These are phyloP conservation scores for Eucalyptus rudis DNA, from an alignment of 345 rosid species.

Conservation along the genomic window DNA sequence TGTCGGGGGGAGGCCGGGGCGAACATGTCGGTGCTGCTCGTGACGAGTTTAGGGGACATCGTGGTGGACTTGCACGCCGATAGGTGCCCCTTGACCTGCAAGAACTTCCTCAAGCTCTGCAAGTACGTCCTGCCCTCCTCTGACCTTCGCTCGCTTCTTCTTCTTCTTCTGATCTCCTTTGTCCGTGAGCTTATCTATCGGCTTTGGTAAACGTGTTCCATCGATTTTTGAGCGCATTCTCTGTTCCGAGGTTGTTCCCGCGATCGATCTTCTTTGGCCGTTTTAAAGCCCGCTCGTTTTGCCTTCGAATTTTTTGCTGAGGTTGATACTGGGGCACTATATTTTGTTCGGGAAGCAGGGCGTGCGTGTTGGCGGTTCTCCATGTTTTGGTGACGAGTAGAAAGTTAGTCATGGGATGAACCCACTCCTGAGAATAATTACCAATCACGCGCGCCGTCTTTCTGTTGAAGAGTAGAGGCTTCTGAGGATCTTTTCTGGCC, in stretches of 20 bases:
- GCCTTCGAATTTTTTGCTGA: neutral
- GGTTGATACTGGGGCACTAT: neutral
- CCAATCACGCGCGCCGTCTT: neutral
- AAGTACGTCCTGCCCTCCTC: constrained; percentile 16
- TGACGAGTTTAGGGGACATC: constrained; percentile 77
- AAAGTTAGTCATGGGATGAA: neutral
- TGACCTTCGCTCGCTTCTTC: neutral
- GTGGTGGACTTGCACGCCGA: constrained; percentile 55
- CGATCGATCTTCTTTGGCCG: neutral
- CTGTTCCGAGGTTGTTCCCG: neutral
- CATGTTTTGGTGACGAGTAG: neutral
- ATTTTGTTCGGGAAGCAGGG: neutral
- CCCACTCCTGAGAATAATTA: neutral
- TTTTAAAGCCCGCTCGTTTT: neutral
- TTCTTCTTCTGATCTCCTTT: neutral
- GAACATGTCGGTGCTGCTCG: constrained; percentile 67
- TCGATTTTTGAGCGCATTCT: neutral
- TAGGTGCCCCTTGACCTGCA: constrained; percentile 75
- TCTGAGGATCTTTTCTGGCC: neutral
- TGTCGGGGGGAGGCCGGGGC: neutral
- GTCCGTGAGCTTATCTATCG: neutral
- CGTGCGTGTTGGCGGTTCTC: neutral
- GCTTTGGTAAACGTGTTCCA: neutral
- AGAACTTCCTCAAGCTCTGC: constrained; percentile 97
- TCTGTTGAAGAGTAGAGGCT: neutral